Evolutionary conservation across 2,329 filamentous ascomycete genomes (phyloP).

Genomic region (Penicillium sclerotigenum): DNA sequence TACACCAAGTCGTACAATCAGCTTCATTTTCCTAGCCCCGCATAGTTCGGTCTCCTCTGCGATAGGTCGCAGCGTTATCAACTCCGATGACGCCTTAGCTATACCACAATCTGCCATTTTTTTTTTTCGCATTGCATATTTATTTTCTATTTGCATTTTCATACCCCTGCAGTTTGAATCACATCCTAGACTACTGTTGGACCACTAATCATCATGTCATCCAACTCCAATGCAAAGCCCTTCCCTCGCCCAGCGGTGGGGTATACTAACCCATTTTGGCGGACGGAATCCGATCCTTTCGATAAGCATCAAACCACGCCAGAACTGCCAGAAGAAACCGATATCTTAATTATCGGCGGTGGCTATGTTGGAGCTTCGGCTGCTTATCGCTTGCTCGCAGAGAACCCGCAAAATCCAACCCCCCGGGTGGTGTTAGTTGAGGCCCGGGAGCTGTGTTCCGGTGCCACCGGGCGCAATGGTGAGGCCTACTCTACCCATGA

Average conservation of each 20-base stretch:
- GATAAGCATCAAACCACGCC: constrained; percentile 3
- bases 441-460: constrained; percentile 40
- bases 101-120: not conserved
- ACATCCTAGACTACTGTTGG: not conserved
- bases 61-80: not conserved
- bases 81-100: not conserved
- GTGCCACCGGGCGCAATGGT: constrained; percentile 46
- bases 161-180: not conserved
- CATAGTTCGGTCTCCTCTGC: not conserved
- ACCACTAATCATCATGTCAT: not conserved
- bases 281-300: not conserved
- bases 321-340: constrained; percentile 35
- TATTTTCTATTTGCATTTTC: not conserved
- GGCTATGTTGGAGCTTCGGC: constrained; percentile 47
- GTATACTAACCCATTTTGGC: constrained; percentile 8
- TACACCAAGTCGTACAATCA: too few species aligned
- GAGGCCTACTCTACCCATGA: not conserved
- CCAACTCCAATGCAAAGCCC: not conserved
- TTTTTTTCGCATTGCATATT: not conserved
- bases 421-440: constrained; percentile 38
- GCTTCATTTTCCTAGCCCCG: not conserved
- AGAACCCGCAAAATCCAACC: constrained; percentile 8
- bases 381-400: constrained; percentile 40
- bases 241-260: constrained; percentile 4
- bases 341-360: constrained; percentile 48